These are phyloP conservation scores for Pyrenophora graminea DNA, from an alignment of 2,329 filamentous ascomycete genomes.

Conservation along the genomic window DNA sequence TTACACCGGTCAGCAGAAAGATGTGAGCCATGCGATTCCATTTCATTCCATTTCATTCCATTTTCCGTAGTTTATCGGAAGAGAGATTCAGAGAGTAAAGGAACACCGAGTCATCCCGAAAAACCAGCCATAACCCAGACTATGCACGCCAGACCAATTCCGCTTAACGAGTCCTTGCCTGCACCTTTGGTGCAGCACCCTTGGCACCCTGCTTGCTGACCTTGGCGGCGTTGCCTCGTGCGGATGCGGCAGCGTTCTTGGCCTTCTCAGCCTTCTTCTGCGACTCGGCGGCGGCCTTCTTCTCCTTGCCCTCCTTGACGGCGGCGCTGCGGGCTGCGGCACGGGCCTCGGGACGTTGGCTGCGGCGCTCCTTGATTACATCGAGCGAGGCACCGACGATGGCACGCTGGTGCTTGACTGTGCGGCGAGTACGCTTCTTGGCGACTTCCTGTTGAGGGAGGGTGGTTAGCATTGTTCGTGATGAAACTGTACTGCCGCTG, in stretches of 20 bases:
- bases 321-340: slow-evolving; percentile 84
- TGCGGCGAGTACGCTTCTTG: slow-evolving; percentile 98
- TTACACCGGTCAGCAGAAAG: slow-evolving; percentile 34
- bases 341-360: slow-evolving; percentile 93
- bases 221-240: slow-evolving; percentile 77
- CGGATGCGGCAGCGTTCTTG: slow-evolving; percentile 75
- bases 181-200: slow-evolving; percentile 83
- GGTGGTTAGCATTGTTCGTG: slow-evolving; percentile 25
- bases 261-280: slow-evolving; percentile 99
- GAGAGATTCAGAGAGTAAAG: slow-evolving; percentile 30
- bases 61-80: slow-evolving; percentile 32
- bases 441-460: slow-evolving; percentile 79
- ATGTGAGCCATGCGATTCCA: slow-evolving; percentile 36
- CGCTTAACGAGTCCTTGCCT: slow-evolving; percentile 81
- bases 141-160: slow-evolving; percentile 25
- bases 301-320: slow-evolving; percentile 98
- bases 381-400: slow-evolving; percentile 99
- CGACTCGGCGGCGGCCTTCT: slow-evolving; percentile 85
- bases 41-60: slow-evolving; percentile 39
- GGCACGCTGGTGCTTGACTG: slow-evolving; percentile 97
- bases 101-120: slow-evolving; percentile 38
- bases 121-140: slow-evolving; percentile 33
- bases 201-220: slow-evolving; percentile 98
- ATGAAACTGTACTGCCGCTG: background rate
- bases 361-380: slow-evolving; percentile 98